A percentile compares a stretch with the other conserved stretches of the same genome.
Conservation (phyloP, 1,139 yeast species). For the Candida sp. region DNA sequence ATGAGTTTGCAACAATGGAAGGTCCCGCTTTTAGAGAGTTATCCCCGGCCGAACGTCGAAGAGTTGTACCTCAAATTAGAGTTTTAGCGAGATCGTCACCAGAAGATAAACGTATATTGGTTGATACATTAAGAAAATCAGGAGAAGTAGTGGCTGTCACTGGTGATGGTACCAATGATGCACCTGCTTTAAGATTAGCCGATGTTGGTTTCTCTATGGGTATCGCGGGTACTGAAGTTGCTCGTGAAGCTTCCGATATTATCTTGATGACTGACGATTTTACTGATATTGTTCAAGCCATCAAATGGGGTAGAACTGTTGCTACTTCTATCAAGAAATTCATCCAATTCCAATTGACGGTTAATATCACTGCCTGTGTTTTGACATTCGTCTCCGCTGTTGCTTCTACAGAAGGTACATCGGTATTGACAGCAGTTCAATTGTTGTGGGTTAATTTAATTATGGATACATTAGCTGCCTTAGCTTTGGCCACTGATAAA, state of each 20-base stretch:
- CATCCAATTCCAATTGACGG: constrained; percentile 94
- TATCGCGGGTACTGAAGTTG: constrained; percentile 90
- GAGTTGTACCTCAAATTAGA: constrained; percentile 65
- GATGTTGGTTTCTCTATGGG: constrained; percentile 97
- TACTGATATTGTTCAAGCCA: constrained; percentile 94
- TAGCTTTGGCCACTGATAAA: constrained; percentile 97
- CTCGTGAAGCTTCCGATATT: constrained; percentile 93
- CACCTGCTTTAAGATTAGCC: constrained; percentile 89
- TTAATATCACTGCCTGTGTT: constrained; percentile 91
- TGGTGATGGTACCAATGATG: constrained; percentile 98
- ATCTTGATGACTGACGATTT: constrained; percentile 95
- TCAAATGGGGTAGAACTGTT: constrained; percentile 99
- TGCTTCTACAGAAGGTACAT: constrained; percentile 69
- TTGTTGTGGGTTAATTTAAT: constrained; percentile 95
- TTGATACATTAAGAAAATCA: constrained; percentile 71
- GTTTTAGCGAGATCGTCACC: constrained; percentile 96
- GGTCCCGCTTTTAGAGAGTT: constrained; percentile 86
- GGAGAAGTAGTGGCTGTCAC: constrained; percentile 98
- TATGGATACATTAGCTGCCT: constrained; percentile 98
- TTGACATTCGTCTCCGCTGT: constrained; percentile 94
- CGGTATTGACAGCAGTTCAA: constrained; percentile 96
- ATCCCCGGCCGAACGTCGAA: constrained; percentile 51
- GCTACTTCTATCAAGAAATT: constrained; percentile 92
- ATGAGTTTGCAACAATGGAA: constrained; percentile 74
- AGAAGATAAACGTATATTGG: constrained; percentile 86